These are phyloP conservation scores for Russula abietina DNA, from an alignment of 768 basidiomycete genomes.

Conservation along the genomic window DNA sequence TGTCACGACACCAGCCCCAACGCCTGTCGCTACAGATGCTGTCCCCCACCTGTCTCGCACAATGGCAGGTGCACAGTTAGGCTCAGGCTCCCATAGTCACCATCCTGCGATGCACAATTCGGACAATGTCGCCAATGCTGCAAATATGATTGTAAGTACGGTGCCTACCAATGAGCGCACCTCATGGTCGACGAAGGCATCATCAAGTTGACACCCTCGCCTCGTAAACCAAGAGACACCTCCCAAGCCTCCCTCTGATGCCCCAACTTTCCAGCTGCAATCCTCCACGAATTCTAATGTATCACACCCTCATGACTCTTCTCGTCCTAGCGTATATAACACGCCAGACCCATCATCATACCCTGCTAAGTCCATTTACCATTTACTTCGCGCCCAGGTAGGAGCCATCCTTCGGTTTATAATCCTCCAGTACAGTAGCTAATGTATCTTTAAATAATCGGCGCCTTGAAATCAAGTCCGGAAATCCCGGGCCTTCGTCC, in stretches of 20 bases:
- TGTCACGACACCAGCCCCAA: background rate
- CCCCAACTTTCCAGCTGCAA: background rate
- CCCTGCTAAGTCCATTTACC: conserved; percentile 22
- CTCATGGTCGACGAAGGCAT: conserved; percentile 21
- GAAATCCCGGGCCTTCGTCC: conserved; percentile 24
- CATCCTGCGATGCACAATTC: conserved; percentile 3
- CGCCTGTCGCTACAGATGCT: background rate
- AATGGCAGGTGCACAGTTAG: conserved; percentile 4
- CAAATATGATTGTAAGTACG: conserved; percentile 5
- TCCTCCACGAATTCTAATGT: conserved; percentile 1
- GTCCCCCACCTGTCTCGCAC: background rate
- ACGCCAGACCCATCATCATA: conserved; percentile 16
- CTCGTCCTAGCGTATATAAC: conserved; percentile 16
- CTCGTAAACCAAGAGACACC: conserved; percentile 23
- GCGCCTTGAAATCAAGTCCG: conserved; percentile 16
- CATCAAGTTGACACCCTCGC: conserved; percentile 20
- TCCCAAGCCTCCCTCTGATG: conserved; percentile 10
- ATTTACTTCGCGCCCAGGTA: conserved; percentile 19
- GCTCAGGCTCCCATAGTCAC: background rate
- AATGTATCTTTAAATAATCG: conserved; percentile 19
- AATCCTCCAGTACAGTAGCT: conserved; percentile 15
- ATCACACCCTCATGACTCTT: conserved; percentile 18
- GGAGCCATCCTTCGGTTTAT: conserved; percentile 16
- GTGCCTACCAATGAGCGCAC: conserved; percentile 22
- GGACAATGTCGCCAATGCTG: background rate